Evolutionary conservation across 2,329 filamentous ascomycete genomes (phyloP).

Genomic region (Colletotrichum sp.): DNA sequence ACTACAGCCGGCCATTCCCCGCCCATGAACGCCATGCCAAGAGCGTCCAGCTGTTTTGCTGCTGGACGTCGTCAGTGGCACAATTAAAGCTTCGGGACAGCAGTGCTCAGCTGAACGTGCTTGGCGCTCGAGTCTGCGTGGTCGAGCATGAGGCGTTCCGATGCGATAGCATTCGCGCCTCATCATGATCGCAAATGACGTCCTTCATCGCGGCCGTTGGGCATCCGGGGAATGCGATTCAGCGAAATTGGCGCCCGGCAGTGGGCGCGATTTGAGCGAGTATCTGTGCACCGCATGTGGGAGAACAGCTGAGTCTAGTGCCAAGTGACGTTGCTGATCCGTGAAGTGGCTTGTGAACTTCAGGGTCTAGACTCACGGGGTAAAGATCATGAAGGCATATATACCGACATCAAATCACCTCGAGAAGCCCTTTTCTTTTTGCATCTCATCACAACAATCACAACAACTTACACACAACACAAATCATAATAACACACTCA

Average conservation of each 20-base stretch:
- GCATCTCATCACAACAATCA: background rate
- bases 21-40: slow-evolving; percentile 5
- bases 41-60: background rate
- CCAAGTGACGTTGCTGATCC: background rate
- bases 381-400: background rate
- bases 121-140: background rate
- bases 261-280: background rate
- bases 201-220: background rate
- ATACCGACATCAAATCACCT: background rate
- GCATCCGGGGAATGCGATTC: background rate
- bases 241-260: background rate
- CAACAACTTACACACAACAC: background rate
- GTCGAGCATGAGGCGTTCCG: background rate
- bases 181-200: slow-evolving; percentile 7
- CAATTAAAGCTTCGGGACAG: background rate
- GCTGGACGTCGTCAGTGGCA: slow-evolving; percentile 12
- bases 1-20: background rate
- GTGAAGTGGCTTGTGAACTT: background rate
- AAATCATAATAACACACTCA: slow-evolving; percentile 23
- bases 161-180: background rate
- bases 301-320: background rate
- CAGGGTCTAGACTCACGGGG: background rate
- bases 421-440: background rate
- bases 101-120: background rate
- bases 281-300: background rate